phyloP scores from a whole-genome alignment of 2,329 filamentous ascomycete species.

The Xylariaceae sp. region DNA sequence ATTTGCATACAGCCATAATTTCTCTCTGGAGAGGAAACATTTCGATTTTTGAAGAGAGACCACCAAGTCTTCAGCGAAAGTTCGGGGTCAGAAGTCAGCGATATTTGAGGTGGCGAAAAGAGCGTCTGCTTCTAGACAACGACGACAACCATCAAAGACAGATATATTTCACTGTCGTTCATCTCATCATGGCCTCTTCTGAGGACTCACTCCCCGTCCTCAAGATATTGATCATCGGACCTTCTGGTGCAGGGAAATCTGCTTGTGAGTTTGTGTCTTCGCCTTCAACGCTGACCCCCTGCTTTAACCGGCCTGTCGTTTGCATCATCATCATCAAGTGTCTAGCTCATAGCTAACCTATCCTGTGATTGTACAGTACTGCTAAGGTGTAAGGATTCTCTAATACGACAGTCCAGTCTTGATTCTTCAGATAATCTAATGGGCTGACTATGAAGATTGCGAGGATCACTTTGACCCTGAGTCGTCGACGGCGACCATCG shows the following conservation, averaged over 20 bases:
- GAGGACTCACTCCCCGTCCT: constrained; percentile 56
- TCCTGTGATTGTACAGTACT: constrained; percentile 49
- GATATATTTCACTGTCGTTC: not conserved
- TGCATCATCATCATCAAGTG: not conserved
- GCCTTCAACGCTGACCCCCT: not conserved
- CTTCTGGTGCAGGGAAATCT: constrained; percentile 62
- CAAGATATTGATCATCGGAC: constrained; percentile 62
- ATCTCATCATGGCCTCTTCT: constrained; percentile 43
- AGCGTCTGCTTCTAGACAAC: too few relatives aligned
- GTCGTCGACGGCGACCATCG: constrained; percentile 61
- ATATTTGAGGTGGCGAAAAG: too few relatives aligned
- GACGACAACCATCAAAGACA: too few relatives aligned
- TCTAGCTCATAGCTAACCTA: constrained; percentile 14
- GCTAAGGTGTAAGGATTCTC: constrained; percentile 48
- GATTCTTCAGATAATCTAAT: not conserved
- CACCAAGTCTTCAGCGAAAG: too few relatives aligned
- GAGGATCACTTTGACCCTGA: constrained; percentile 65
- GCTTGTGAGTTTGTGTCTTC: constrained; percentile 51
- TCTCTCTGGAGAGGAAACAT: too few relatives aligned
- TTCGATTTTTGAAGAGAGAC: too few relatives aligned
- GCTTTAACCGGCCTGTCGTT: not conserved
- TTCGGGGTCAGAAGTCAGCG: too few relatives aligned
- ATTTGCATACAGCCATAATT: too few relatives aligned
- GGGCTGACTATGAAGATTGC: constrained; percentile 46
- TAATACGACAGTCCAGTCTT: not conserved